phyloP scores from a whole-genome alignment of 306 rosid genomes.

The Canavalia ensiformis region DNA sequence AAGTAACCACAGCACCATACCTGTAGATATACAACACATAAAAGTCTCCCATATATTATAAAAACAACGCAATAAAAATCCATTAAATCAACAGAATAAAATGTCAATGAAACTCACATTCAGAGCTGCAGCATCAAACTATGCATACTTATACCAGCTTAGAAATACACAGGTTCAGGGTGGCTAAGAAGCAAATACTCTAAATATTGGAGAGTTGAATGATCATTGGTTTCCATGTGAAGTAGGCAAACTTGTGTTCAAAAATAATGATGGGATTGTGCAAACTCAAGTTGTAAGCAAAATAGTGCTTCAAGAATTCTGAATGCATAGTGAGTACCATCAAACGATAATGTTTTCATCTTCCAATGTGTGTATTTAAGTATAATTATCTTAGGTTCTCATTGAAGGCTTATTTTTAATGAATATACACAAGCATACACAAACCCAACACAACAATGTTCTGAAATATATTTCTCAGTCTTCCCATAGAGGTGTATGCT shows the following conservation, averaged over 20 bases:
- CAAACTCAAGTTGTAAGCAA: background rate
- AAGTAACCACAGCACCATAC: background rate
- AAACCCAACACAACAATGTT: conserved; percentile 10
- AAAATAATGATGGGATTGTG: conserved; percentile 17
- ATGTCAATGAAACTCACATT: conserved; percentile 1
- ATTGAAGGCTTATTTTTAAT: conserved; percentile 11
- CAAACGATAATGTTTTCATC: conserved; percentile 23
- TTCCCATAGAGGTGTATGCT: background rate
- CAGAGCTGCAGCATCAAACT: conserved; percentile 26
- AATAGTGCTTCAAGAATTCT: conserved; percentile 4
- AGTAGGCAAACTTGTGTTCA: conserved; percentile 6
- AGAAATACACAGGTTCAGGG: background rate
- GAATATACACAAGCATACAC: conserved; percentile 3
- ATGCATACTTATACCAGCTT: conserved; percentile 28
- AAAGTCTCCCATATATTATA: background rate
- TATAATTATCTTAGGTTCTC: background rate
- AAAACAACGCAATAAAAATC: background rate
- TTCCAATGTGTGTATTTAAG: background rate
- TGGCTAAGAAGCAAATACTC: conserved; percentile 15
- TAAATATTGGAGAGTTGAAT: background rate
- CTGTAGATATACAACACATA: background rate
- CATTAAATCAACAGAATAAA: conserved; percentile 13
- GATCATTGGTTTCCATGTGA: background rate
- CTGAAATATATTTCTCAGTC: conserved; percentile 1
- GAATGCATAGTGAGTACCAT: background rate